Evolutionary conservation across 768 basidiomycete genomes (phyloP).

Genomic region (Trametes punicea): DNA sequence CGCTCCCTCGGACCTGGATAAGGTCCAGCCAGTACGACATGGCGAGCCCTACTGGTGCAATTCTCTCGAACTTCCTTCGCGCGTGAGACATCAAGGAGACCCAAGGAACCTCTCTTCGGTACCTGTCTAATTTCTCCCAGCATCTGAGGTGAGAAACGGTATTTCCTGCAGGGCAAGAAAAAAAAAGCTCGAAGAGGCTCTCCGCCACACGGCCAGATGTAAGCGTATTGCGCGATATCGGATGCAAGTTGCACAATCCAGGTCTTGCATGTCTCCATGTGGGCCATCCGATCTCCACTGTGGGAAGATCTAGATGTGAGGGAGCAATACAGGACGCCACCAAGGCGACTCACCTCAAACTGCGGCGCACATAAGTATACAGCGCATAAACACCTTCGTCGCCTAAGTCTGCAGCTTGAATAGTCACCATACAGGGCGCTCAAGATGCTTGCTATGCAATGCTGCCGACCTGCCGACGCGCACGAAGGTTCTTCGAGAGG

Average conservation of each 20-base stretch:
- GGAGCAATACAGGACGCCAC: not conserved
- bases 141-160: not conserved
- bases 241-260: slow-evolving; percentile 2
- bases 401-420: no score
- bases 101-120: slow-evolving; percentile 3
- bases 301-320: not conserved
- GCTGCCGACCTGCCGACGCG: no score
- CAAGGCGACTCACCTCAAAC: not conserved
- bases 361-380: not conserved
- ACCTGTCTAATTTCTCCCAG: slow-evolving; percentile 4
- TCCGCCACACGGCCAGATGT: no score
- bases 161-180: no score
- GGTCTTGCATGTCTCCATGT: not conserved
- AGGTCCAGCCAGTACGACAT: slow-evolving; percentile 8
- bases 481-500: no score
- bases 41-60: slow-evolving; percentile 6
- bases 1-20: not conserved
- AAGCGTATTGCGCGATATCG: slow-evolving; percentile 11
- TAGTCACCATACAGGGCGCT: no score
- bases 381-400: no score
- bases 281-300: not conserved
- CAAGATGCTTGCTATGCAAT: no score
- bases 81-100: slow-evolving; percentile 4
- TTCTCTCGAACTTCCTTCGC: slow-evolving; percentile 5
- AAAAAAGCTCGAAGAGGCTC: no score